Conservation (phyloP, 805 yeast species). For the Hemisphaericaspora nanyangensis region DNA sequence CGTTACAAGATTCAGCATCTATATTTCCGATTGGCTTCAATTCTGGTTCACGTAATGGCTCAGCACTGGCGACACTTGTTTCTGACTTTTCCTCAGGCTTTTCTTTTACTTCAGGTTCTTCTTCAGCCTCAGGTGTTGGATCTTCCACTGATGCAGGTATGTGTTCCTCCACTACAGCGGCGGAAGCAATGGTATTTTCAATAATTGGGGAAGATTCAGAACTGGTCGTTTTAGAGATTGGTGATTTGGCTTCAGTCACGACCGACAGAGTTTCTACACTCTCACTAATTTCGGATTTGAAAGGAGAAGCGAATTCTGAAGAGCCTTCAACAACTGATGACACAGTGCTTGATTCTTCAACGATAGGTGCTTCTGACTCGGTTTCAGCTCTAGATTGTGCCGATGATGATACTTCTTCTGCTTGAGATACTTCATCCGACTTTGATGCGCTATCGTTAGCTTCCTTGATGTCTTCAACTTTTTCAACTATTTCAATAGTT, state of each 20-base stretch:
- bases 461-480: constrained; percentile 6
- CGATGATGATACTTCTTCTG: background rate
- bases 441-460: background rate
- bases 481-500: constrained; percentile 4
- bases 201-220: background rate
- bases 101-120: background rate
- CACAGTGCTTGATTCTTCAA: constrained; percentile 1
- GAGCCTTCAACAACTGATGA: background rate
- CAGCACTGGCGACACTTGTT: background rate
- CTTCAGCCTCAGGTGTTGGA: background rate
- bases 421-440: background rate
- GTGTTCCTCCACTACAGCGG: background rate
- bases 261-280: no score
- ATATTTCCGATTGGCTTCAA: background rate
- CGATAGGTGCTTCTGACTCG: background rate
- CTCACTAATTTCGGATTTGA: no score
- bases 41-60: constrained; percentile 1
- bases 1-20: no score
- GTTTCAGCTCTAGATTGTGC: background rate
- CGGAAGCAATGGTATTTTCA: background rate
- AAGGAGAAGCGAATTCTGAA: no score
- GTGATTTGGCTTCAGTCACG: no score
- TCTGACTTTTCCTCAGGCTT: background rate
- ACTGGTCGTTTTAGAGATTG: background rate
- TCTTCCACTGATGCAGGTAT: background rate